Conservation (phyloP, 2,329 filamentous ascomycete genomes). For the Gliomastix tumulicola region DNA sequence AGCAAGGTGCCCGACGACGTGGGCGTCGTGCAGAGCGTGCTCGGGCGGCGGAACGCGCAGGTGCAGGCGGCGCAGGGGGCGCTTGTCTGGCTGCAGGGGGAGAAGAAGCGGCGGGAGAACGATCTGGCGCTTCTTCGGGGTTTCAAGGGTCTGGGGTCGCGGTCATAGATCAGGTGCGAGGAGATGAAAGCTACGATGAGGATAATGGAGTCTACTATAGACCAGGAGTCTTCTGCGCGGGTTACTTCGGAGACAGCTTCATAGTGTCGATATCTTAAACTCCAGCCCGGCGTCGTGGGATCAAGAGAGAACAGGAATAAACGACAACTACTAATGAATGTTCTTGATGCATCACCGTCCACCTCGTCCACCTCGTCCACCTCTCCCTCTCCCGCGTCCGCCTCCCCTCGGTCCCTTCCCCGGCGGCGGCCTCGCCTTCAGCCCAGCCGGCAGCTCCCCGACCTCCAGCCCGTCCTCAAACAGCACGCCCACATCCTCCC, state of each 20-base stretch:
- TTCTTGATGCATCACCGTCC: constrained; percentile 1
- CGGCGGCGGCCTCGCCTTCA: constrained; percentile 40
- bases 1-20: constrained; percentile 19
- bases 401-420: constrained; percentile 39
- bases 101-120: constrained; percentile 8
- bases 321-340: too few species aligned
- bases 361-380: constrained; percentile 19
- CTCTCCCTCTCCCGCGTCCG: constrained; percentile 28
- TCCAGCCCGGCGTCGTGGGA: too few species aligned
- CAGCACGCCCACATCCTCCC: constrained; percentile 53
- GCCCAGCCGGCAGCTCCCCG: constrained; percentile 56
- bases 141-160: too few species aligned
- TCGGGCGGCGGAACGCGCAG: constrained; percentile 24
- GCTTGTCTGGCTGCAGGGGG: constrained; percentile 23
- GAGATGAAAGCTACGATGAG: too few species aligned
- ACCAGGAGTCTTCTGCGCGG: too few species aligned
- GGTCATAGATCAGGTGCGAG: too few species aligned
- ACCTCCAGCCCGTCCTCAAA: constrained; percentile 64
- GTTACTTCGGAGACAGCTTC: too few species aligned
- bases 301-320: too few species aligned
- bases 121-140: too few species aligned
- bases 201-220: too few species aligned
- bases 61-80: constrained; percentile 31
- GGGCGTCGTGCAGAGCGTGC: constrained; percentile 22
- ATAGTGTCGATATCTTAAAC: too few species aligned